phyloP scores from a whole-genome alignment of 257 asterid genomes.

The Fraxinus anomala region DNA sequence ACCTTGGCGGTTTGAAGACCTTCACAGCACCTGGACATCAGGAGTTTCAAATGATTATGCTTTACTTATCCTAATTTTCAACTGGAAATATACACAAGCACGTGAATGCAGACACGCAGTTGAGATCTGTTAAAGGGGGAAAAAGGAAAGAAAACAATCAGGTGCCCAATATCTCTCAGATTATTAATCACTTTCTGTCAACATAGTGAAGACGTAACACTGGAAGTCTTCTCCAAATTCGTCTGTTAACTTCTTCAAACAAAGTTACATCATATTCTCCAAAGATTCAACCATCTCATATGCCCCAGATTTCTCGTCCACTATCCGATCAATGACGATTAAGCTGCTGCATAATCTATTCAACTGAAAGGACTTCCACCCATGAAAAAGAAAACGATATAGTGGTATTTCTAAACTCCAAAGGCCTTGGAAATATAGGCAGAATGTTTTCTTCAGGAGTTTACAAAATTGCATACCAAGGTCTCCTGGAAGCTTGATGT shows the following conservation, averaged over 20 bases:
- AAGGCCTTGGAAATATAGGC: not conserved
- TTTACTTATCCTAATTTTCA: conserved; percentile 12
- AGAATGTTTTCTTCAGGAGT: not conserved
- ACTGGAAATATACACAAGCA: not conserved
- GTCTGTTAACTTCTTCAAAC: not conserved
- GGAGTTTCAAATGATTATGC: conserved; percentile 3
- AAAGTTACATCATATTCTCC: not conserved
- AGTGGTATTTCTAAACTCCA: not conserved
- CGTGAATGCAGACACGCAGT: not conserved
- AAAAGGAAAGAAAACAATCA: not conserved
- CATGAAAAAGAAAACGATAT: not conserved
- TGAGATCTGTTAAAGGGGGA: not conserved
- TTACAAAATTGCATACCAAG: not conserved
- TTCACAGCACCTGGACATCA: conserved; percentile 71
- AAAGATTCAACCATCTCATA: not conserved
- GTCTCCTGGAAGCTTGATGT: not conserved
- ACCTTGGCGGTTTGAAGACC: conserved; percentile 77
- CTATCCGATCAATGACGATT: not conserved
- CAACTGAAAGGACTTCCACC: not conserved
- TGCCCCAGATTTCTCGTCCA: not conserved
- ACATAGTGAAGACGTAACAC: not conserved
- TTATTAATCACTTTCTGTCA: not conserved
- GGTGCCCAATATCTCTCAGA: not conserved
- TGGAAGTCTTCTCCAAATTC: not conserved
- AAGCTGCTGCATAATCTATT: conserved; percentile 4